Evolutionary conservation across 495 filamentous ascomycete species (phyloP).

Genomic region (Penicillium desertorum): DNA sequence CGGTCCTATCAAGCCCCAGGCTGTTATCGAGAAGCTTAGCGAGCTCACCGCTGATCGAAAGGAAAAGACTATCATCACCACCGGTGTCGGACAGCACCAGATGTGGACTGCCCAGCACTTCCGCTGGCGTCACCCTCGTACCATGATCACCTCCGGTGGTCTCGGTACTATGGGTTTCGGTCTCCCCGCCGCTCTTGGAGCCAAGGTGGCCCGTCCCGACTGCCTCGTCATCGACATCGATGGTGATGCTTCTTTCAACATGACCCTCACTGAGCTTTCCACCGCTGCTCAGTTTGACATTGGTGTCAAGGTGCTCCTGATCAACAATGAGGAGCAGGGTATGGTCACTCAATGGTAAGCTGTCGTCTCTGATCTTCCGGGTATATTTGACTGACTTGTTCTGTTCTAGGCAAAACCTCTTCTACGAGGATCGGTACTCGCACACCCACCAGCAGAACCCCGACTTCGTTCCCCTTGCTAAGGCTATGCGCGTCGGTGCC

Average conservation of each 20-base stretch:
- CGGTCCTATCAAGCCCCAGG: constrained; percentile 86
- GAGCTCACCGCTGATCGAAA: constrained; percentile 72
- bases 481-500: constrained; percentile 77
- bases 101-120: constrained; percentile 98
- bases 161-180: constrained; percentile 96
- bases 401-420: constrained; percentile 69
- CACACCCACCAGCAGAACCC: constrained; percentile 92
- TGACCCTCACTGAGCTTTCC: constrained; percentile 90
- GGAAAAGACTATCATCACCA: constrained; percentile 79
- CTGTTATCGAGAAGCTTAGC: constrained; percentile 80
- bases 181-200: constrained; percentile 88
- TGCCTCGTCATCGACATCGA: constrained; percentile 90
- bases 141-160: constrained; percentile 90
- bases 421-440: constrained; percentile 89
- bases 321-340: constrained; percentile 93
- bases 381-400: background rate
- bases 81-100: constrained; percentile 95
- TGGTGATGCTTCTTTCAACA: constrained; percentile 92
- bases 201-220: constrained; percentile 87
- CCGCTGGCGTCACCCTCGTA: constrained; percentile 84
- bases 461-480: constrained; percentile 80
- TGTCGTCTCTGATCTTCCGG: background rate
- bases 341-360: constrained; percentile 87
- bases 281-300: constrained; percentile 92
- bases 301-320: constrained; percentile 84